Base-by-base conservation (phyloP, 805 yeast genomes). In the Wickerhamiella azymoides region DNA sequence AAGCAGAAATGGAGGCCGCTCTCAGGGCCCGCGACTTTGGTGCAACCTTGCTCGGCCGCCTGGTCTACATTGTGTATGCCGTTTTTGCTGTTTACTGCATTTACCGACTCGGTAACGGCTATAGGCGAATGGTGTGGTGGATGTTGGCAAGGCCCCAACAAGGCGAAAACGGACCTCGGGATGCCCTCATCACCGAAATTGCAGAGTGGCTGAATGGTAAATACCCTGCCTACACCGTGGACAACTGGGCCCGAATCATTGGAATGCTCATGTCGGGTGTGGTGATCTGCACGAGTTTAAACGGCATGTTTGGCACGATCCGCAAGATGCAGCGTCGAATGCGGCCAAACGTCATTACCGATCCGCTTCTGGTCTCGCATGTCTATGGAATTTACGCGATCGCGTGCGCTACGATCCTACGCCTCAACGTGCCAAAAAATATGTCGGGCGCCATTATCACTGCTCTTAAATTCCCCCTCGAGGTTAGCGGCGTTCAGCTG, bases 381-480 rank as follows among this genome's bases (percentile, higher is more conserved):
- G 49, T 66, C 8, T 48, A 55, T 10, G 68, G 69, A 14, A 62
- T 64, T 7, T 67, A 67, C 46, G 63, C 62, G 25, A 52, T 67
- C 21, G 58, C 69, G n/a, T 61, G 68, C 9, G 64, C 70, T 13
- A 56, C 68, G 7, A 51, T 67, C 47, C 56, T 67, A 45, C 59
- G 70, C 6, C 57, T 65, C 48, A 67, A 62, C 47, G 48, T 67
- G 37, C 71, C 71, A 11, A 48, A 55, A 19, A 57, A 56, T 21
- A 61, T 65, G 65, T 60, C 67, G 2, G 57, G 63, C 2, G 66
- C 69, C 8, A 63, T 66, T 24, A 58, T 63, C n/a, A 46, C 58
- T 2, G 69, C 70, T 3, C 54, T 66, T 27, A 67, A 66, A 6
- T 62, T 68, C 14, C 69, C 68, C 8, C 50, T 66, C 27, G 63